phyloP scores from a whole-genome alignment of 305 asterid species.

The Fraxinus floribunda region DNA sequence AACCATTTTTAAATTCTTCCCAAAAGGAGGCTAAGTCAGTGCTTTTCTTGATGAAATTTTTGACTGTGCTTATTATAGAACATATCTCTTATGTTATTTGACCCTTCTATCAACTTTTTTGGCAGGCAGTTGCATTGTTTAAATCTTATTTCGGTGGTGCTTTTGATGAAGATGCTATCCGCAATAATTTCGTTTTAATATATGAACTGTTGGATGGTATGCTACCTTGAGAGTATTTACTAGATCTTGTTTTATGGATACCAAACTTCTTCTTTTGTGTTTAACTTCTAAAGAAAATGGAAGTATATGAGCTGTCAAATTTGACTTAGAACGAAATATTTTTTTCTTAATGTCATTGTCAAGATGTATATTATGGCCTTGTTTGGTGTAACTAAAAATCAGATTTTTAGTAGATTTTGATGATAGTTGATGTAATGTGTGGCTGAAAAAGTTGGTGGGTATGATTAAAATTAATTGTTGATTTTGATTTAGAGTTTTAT shows the following conservation, averaged over 20 bases:
- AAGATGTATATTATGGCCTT: not conserved
- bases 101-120: slow-evolving; percentile 18
- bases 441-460: not conserved
- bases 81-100: slow-evolving; percentile 26
- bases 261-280: not conserved
- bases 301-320: slow-evolving; percentile 5
- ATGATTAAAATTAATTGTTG: not conserved
- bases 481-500: not conserved
- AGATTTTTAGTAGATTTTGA: not conserved
- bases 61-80: not conserved
- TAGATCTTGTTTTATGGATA: slow-evolving; percentile 7
- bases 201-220: slow-evolving; percentile 96
- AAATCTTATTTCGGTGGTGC: slow-evolving; percentile 98
- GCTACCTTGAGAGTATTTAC: slow-evolving; percentile 28
- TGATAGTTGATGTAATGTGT: not conserved
- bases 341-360: not conserved
- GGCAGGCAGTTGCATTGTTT: slow-evolving; percentile 93
- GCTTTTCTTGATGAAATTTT: not conserved
- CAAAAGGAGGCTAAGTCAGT: not conserved
- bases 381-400: not conserved
- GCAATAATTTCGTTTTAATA: slow-evolving; percentile 90
- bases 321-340: not conserved
- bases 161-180: slow-evolving; percentile 98
- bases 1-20: not conserved
- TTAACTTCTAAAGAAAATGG: not conserved